phyloP scores from a whole-genome alignment of 371 early-diverging fungal species.

The Capillidium heterosporum region DNA sequence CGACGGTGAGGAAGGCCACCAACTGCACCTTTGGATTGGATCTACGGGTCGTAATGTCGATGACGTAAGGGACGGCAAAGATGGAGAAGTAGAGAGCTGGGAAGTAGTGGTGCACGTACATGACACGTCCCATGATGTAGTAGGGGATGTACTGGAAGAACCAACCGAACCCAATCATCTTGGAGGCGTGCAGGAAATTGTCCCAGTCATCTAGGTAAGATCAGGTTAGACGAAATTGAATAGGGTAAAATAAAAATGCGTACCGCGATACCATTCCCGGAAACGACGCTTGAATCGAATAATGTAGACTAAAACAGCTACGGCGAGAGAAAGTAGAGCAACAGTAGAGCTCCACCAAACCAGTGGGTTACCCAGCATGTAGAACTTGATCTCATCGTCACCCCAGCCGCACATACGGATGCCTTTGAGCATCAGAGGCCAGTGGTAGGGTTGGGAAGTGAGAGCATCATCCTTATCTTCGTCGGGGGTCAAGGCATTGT shows the following conservation, averaged over 20 bases:
- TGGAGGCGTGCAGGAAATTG: slow-evolving; percentile 46
- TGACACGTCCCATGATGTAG: slow-evolving; percentile 94
- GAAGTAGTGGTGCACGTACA: slow-evolving; percentile 97
- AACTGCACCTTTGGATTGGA: slow-evolving; percentile 9
- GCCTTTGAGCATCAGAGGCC: slow-evolving; percentile 86
- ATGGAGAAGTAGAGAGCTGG: slow-evolving; percentile 93
- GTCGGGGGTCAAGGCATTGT: slow-evolving; percentile 95
- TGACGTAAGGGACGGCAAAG: slow-evolving; percentile 42
- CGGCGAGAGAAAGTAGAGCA: slow-evolving; percentile 34
- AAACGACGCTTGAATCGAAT: slow-evolving; percentile 49
- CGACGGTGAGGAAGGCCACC: background rate
- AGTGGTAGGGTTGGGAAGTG: slow-evolving; percentile 78
- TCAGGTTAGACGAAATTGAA: background rate
- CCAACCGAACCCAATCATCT: slow-evolving; percentile 78
- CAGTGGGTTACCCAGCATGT: slow-evolving; percentile 90
- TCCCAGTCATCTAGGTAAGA: slow-evolving; percentile 38
- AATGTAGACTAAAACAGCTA: slow-evolving; percentile 25
- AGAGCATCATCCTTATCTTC: slow-evolving; percentile 86
- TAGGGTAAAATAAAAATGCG: background rate
- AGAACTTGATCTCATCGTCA: slow-evolving; percentile 76
- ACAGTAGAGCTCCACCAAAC: slow-evolving; percentile 82
- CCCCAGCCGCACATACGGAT: slow-evolving; percentile 97
- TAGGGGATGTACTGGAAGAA: slow-evolving; percentile 93
- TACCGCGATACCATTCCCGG: slow-evolving; percentile 32
- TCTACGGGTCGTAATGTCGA: slow-evolving; percentile 42